Base-by-base conservation (phyloP, 2,329 filamentous ascomycete genomes). In the Clonostachys rhizophaga region DNA sequence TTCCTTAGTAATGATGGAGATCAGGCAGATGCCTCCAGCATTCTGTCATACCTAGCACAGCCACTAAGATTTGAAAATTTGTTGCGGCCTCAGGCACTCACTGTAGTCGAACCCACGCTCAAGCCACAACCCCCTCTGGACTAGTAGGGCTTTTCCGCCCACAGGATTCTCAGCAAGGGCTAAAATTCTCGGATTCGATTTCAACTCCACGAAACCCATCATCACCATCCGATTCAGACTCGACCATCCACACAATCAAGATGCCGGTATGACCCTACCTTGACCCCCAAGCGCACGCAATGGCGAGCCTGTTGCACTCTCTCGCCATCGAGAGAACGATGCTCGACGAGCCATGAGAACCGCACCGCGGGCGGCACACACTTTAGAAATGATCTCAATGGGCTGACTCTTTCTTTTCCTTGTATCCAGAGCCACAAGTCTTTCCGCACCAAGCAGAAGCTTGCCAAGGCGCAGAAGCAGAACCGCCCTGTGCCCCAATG, bases 361-460 rank as follows among this genome's bases (percentile, higher is more conserved):
- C 24, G 24, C 24, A 30, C 24, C 8, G 3, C 24, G 16, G 16
- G 24, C 24, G 9, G 24, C 24, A 24, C 24, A 30, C 24, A 30
- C 24, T 30, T 30, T 30, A 9, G 24, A 30, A 30, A 30, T 30
- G 24, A 30, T 30, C 24, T 30, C 24, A 30, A 30, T 30, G 24
- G 24, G 47, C 50, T 54, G 46, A 52, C 43, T 12, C 24, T 40
- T 18, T 34, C 39, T 34, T 35, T 40, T n/a, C 18, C 52, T 35
- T 40, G 46, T 10, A 30, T 30, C 70, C 74, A 97, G 92, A 92
- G 87, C 87, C 91, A 99, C 83, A 99, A 99, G 87, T 89, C 91
- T 73, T 99, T 99, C 91, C 89, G 91, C 75, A 96, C 91, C 79
- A 99, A 99, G 91, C 88, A 95, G 79, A 99, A 99, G 94, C 91